Evolutionary conservation across 495 filamentous ascomycete genomes (phyloP).

Genomic region (Cudoniella acicularis): DNA sequence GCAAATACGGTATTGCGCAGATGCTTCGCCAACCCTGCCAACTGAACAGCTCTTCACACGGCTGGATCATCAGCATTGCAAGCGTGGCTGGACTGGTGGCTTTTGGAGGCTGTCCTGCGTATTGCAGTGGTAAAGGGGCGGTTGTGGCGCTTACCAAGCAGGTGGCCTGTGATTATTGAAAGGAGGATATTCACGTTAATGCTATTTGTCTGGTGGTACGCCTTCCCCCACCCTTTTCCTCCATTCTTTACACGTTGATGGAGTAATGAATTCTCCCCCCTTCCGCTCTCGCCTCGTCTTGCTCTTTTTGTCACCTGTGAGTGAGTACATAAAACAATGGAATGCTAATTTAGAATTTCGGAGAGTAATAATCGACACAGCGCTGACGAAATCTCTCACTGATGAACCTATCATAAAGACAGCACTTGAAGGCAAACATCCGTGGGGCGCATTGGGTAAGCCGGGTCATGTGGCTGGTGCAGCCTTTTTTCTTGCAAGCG

Average conservation of each 20-base stretch:
- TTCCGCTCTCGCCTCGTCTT: too few relatives aligned
- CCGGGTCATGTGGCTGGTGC: slow-evolving; percentile 45
- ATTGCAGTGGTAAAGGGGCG: slow-evolving; percentile 50
- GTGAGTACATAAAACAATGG: slow-evolving; percentile 11
- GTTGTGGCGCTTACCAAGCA: slow-evolving; percentile 46
- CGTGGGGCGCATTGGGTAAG: slow-evolving; percentile 36
- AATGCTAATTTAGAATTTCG: slow-evolving; percentile 19
- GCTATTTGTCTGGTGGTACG: slow-evolving; percentile 52
- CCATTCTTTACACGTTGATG: too few relatives aligned
- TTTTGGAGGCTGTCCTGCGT: slow-evolving; percentile 33
- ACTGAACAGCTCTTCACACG: slow-evolving; percentile 46
- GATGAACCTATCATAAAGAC: not conserved
- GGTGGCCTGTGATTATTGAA: slow-evolving; percentile 49
- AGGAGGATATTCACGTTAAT: slow-evolving; percentile 50
- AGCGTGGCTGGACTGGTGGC: slow-evolving; percentile 44
- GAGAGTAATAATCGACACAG: not conserved
- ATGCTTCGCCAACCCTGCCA: slow-evolving; percentile 46
- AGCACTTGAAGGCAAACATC: slow-evolving; percentile 22
- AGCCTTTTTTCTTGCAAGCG: slow-evolving; percentile 49
- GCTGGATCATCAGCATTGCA: slow-evolving; percentile 55
- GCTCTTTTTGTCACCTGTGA: too few relatives aligned
- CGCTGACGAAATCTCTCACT: not conserved
- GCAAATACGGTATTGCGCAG: slow-evolving; percentile 45
- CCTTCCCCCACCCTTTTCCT: too few relatives aligned
- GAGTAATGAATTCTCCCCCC: too few relatives aligned